Base-by-base conservation (phyloP, 257 asterid species). In the Nicotiana otophora region DNA sequence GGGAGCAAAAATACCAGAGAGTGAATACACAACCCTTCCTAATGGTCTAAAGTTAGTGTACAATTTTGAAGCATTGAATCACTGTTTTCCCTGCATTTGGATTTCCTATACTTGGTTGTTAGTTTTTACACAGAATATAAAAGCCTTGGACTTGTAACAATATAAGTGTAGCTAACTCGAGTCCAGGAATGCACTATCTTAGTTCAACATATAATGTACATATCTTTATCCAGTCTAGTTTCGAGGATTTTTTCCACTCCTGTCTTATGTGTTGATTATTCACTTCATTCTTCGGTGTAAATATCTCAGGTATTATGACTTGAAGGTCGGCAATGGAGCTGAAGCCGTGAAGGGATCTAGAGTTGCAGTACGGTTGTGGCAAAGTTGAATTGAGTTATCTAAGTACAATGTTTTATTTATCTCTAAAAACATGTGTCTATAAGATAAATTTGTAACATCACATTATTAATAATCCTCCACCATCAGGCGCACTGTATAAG, bases 331-430 rank as follows among this genome's bases (percentile, higher is more conserved):
- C 31, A 84, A 85, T 31, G 99, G 99, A 86, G 72, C 89, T 61
- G 87, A 91, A 90, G 99, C 97, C 82, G 98, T 90, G 65, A 93
- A 93, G 90, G 99, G 99, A 90, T 96, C 99, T 85, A 98, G 98
- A 92, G 99, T 96, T 84, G 99, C 98, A 88, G 99, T 94, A 94
- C 85, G 99, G 86, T 88, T 88, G 92, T 88, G 88, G 90, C 90
- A 88, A 93, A 86, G 93, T 91, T 88, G 84, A 88, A 85, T 82
- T 90, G 80, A 83, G 83, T 90, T 31, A 84, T 91, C 89, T 84
- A 81, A 84, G 86, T 90, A 83, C 87, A 83, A 85, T 55, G 66
- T 82, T 84, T 83, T 74, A 19, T 51, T 85, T 77, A 77, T 83
- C 74, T 76, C 26, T 69, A 39, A 85, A 19, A 26, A 64, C 31